These are phyloP conservation scores for Microsporum canis DNA, from an alignment of 2,329 filamentous ascomycete genomes.

Conservation along the genomic window DNA sequence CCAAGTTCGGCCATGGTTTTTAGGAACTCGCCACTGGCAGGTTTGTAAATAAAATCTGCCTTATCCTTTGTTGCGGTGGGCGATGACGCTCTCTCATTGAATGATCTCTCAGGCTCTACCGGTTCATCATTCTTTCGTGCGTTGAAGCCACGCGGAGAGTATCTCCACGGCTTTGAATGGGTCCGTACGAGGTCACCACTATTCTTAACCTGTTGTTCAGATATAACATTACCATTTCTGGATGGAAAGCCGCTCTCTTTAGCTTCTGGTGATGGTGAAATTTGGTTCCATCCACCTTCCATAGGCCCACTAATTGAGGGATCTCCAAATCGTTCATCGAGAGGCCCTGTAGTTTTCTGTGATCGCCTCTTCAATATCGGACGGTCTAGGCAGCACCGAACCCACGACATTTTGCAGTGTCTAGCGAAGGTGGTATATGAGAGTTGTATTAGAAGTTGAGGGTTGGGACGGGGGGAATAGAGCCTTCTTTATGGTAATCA, in stretches of 20 bases:
- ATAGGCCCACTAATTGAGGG: constrained; percentile 14
- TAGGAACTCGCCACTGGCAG: constrained; percentile 15
- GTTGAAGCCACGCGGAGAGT: background rate
- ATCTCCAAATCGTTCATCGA: constrained; percentile 16
- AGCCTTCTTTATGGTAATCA: background rate
- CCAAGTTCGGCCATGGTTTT: constrained; percentile 16
- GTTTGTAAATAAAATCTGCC: constrained; percentile 15
- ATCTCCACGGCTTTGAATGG: background rate
- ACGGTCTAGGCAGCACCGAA: constrained; percentile 12
- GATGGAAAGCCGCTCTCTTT: background rate
- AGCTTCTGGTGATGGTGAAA: constrained; percentile 2
- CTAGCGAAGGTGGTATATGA: background rate
- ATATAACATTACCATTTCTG: background rate
- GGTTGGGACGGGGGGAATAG: background rate
- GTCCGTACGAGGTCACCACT: background rate
- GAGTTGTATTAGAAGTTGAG: background rate
- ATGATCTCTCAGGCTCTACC: background rate
- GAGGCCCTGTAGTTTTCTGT: constrained; percentile 7
- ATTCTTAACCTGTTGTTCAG: background rate
- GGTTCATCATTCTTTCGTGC: background rate
- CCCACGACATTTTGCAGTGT: constrained; percentile 2
- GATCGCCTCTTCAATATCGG: constrained; percentile 10
- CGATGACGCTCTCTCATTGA: background rate
- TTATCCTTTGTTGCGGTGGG: background rate
- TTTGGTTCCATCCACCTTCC: constrained; percentile 16